phyloP scores from a whole-genome alignment of 768 basidiomycete genomes.

The Scleroderma bovista region DNA sequence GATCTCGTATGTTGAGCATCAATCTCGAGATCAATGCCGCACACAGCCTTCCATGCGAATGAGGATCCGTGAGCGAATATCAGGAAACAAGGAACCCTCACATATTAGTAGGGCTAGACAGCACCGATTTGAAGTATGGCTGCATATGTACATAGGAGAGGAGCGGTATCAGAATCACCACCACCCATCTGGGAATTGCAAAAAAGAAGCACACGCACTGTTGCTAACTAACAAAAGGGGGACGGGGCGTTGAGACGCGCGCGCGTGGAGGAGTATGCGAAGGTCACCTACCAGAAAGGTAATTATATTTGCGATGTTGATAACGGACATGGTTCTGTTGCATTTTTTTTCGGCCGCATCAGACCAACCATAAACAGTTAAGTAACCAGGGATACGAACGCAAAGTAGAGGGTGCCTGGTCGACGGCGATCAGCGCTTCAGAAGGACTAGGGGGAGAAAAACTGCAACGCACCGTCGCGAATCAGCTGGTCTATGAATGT shows the following conservation, averaged over 20 bases:
- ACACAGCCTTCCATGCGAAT: not conserved
- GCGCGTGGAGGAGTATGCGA: not conserved
- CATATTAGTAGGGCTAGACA: not conserved
- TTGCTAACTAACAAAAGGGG: not conserved
- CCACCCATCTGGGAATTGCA: not conserved
- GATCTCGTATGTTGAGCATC: conserved; percentile 6
- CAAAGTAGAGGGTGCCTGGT: not conserved
- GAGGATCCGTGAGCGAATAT: not conserved
- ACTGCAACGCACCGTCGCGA: not conserved
- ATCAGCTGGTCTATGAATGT: not conserved
- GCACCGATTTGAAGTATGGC: not conserved
- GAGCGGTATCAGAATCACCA: no score
- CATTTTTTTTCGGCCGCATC: no score
- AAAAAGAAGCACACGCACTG: not conserved
- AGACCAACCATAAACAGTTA: no score
- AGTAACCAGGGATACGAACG: not conserved
- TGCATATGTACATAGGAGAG: no score
- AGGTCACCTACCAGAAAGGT: not conserved
- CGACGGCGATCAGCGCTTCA: no score
- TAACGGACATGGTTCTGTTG: conserved; percentile 1
- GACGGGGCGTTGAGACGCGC: not conserved
- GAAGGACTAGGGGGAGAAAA: not conserved
- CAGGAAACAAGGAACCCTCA: not conserved
- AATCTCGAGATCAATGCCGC: conserved; percentile 2
- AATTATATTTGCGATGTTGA: conserved; percentile 1